Evolutionary conservation across 2,329 filamentous ascomycete genomes (phyloP).

Genomic region (Ascocoryne sarcoides): DNA sequence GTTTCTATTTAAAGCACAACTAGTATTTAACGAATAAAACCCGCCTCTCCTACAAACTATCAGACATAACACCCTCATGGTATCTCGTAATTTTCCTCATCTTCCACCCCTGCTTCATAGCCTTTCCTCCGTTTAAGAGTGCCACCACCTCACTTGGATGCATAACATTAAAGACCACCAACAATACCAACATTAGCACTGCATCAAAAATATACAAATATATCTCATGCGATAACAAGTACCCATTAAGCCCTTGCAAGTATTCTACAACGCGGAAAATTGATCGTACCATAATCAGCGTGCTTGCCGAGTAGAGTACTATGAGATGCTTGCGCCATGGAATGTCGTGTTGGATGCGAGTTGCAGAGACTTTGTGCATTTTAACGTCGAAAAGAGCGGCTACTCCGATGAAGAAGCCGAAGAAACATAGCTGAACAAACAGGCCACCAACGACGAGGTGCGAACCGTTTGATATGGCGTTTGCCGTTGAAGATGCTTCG

Average conservation of each 20-base stretch:
- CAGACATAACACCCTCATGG: no score
- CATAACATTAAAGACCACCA: constrained; percentile 28
- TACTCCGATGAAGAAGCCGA: constrained; percentile 36
- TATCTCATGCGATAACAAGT: constrained; percentile 34
- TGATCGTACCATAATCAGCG: constrained; percentile 38
- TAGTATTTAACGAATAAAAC: no score
- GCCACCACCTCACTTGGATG: constrained; percentile 30
- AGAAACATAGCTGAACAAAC: constrained; percentile 40
- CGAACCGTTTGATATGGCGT: constrained; percentile 23
- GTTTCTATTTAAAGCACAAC: no score
- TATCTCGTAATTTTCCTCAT: no score
- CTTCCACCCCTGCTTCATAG: no score
- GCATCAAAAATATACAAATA: constrained; percentile 36
- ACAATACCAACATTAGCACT: constrained; percentile 32
- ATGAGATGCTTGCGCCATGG: constrained; percentile 28
- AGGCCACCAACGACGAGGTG: constrained; percentile 40
- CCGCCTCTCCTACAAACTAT: no score
- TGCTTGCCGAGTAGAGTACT: constrained; percentile 32
- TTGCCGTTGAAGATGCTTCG: not conserved
- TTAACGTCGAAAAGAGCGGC: constrained; percentile 4
- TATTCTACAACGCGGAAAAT: constrained; percentile 42
- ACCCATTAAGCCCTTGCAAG: constrained; percentile 34
- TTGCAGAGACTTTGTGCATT: constrained; percentile 4
- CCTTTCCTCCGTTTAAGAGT: no score
- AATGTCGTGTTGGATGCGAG: not conserved